Base-by-base conservation (phyloP, 176 grass and related monocot species). In the Luzula sylvatica region DNA sequence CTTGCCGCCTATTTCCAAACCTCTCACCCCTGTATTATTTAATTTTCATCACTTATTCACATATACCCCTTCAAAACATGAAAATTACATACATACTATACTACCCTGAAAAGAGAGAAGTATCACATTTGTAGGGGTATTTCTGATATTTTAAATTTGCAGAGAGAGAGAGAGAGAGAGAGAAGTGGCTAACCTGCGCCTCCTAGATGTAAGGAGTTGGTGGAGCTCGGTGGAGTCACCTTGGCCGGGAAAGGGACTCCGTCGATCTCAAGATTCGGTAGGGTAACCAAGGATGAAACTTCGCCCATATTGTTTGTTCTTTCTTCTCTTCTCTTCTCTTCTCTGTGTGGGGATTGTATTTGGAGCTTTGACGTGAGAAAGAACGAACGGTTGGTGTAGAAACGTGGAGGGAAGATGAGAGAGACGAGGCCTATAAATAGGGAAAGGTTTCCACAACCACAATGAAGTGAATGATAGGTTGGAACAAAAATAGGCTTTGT, bases 1-100 rank as follows among this genome's bases (percentile, higher is more conserved):
- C 17, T 38, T 71, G 53, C 92, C 92, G 0, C 58, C 77, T 3
- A 96, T 89, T 43, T 96, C 81, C 64, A 90, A 0, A 2, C 85
- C 92, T 1, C 92, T 53, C 53, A 67, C 71, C 2, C 92, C 90
- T 88, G 48, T 29, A 26, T 54, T 23, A 7, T 14, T 19, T 14
- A 11, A 38, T 7, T 18, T 38, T 18, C 17, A 4, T 4, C 30
- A 35, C 3, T 12, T 11, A 19, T 29, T 54, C 23, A 7, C 2
- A 24, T 22, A 2, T 4, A 58, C 11, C 15, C 18, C 2, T 17
- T 15, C n/a, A 20, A 20, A 20, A 20, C 48, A 20, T 15, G 13
- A 18, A 29, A 22, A 18, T 18, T 35, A 7, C 30, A 35, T 35
- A 28, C 26, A 18, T 26, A 19, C 6, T 8, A 32, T 25, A 25